Percentiles rank a stretch among this genome's conserved stretches.
Evolutionary conservation across 2,329 filamentous ascomycete species (phyloP).

Genomic region (Sporothrix humicola): DNA sequence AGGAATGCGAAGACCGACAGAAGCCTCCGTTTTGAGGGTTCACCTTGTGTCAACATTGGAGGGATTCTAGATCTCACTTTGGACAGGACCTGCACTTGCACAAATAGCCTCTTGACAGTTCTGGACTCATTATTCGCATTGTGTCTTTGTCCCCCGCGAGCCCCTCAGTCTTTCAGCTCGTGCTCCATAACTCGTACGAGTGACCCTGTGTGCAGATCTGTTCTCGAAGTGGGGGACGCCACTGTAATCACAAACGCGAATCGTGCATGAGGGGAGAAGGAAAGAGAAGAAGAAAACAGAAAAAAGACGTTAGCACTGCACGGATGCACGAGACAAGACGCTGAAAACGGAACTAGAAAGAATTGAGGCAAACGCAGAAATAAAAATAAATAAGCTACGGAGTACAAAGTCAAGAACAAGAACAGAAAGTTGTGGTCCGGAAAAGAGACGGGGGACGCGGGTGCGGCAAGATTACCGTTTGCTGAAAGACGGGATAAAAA

Average conservation of each 20-base stretch:
- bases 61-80: no score
- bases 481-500: conserved; percentile 16
- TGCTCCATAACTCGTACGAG: conserved; percentile 3
- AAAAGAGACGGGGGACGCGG: conserved; percentile 22
- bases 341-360: not conserved
- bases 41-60: no score
- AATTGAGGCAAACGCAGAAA: not conserved
- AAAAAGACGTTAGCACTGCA: not conserved
- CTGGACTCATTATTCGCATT: not conserved
- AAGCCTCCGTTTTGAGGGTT: not conserved
- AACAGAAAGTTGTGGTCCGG: not conserved
- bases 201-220: not conserved
- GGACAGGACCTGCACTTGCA: no score
- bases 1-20: not conserved
- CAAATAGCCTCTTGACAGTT: conserved; percentile 8
- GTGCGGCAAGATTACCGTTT: conserved; percentile 31
- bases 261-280: not conserved
- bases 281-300: not conserved
- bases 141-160: conserved; percentile 10
- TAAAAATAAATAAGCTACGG: conserved; percentile 1
- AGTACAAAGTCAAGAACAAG: not conserved
- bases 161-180: not conserved
- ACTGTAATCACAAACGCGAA: not conserved
- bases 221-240: conserved; percentile 10
- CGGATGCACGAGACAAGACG: not conserved